Base-by-base conservation (phyloP, 192 early-diverging fungal species). In the Mortierella alpina region DNA sequence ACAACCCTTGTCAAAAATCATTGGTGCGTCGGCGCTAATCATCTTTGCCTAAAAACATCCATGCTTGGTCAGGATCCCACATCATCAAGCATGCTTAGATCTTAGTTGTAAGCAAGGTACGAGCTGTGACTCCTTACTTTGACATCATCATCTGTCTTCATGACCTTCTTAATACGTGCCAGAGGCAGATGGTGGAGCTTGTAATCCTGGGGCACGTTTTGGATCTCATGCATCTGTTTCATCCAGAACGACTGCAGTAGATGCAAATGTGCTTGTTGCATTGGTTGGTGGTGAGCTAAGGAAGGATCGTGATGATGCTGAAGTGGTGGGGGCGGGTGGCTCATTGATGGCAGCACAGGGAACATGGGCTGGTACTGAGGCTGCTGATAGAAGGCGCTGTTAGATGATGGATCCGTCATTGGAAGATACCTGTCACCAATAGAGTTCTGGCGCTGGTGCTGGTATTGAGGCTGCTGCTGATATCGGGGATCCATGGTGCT, bases 141-240 rank as follows among this genome's bases (percentile, higher is more conserved):
- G 23, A 96, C 96, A 78, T 99, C 95, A 47, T 96, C 93, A 72
- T 99, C 97, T 13, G 92, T 91, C 87, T 99, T 99, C 97, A 99
- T 99, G 46, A 99, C 95, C 77, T 97, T 97, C 75, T 99, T 99
- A 75, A 98, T 97, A 39, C 97, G 84, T 31, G 97, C 97, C 50
- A 99, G 82, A 22, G 97, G 97, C 62, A 99, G 72, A 61, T 91
- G 87, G 70, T 99, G 96, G 50, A 90, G 85, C 80, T 96, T 96
- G 84, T 96, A 99, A 83, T 98, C 97, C 20, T 92, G 89, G 59
- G 84, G 79, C 17, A 90, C 90, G 60, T 92, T 84, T 59, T 93
- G 87, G 22, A 91, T 87, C 53, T 86, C 84, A 11, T 73, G 69
- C 75, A 91, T 86, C 66, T 94, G 92, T 10, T 87, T 86, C 69